Evolutionary conservation across 2,329 filamentous ascomycete genomes (phyloP), one percentile per base, ranked within the genome.

Genomic region (Aspergillus puulaauensis): DNA sequence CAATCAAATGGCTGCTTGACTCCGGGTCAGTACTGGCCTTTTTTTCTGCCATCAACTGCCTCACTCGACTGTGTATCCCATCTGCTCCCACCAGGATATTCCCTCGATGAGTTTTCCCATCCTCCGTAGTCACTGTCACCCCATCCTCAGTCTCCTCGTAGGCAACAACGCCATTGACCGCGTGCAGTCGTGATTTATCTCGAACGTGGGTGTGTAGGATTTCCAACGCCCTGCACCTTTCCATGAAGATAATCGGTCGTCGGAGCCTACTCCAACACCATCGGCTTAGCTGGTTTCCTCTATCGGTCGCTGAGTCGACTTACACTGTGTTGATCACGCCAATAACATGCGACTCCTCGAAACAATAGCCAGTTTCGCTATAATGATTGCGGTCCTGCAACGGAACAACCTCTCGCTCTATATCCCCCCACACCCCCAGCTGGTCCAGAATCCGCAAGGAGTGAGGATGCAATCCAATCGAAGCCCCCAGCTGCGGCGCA

Each of bases 181-280:
- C 23, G 14, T 52, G 50, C n/a, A 52, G 40, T 14, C 15, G 45
- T 11, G 50, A 52, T 21, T 43, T 43, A 15, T 52, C 24, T 11
- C 7, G 19, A 19, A 52, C 14, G 17, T 52, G 50, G n/a, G 6
- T 19, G 24, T 52, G 15, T 17, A 52, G 24, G 14, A 52, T 52
- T 15, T 52, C 24, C 39, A 52, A 14, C 15, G 37, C 50, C n/a
- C 33, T 44, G 24, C 14, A 52, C 6, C 50, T 4, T 27, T 52
- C 50, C 50, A 52, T 52, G 40, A 52, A 44, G 8, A 45, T 52
- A 43, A 52, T 43, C 35, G 50, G 50, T 4, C 50, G 50, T 6
- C 39, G 23, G 24, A 44, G 39, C 7, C 39, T 44, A 44, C 7
- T 19, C 11, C 27, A 15, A 3, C 4, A 31, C 27, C 21, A 21